Base-by-base conservation (phyloP, 257 asterid species). In the Dorcoceras hygrometricum region DNA sequence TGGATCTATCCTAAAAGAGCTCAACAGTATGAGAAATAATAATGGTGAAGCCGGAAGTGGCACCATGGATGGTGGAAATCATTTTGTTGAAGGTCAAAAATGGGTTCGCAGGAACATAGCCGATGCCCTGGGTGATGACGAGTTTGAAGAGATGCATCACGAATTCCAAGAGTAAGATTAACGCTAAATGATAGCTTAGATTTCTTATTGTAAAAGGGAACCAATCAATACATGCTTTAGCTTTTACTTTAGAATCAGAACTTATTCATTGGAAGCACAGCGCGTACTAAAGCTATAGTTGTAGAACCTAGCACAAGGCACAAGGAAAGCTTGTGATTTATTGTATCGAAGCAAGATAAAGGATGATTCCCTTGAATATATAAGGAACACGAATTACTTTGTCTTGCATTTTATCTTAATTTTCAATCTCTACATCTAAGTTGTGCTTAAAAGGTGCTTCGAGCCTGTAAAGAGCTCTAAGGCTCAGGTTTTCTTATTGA, bases 101-200 rank as follows among this genome's bases (percentile, higher is more conserved):
- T 83, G 91, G 88, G 79, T 67, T 29, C 86, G 78, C 67, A 83
- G 95, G 83, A 93, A 86, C 79, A 74, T 93, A 67, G 97, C 97
- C 18, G 99, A 93, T 80, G 97, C 99, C 57, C 86, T 93, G 28
- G 99, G 99, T 36, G 99, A 93, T 66, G 99, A 93, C 68, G 97
- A 86, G 81, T 73, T 83, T 74, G 83, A 20, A 25, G 61, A 60
- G 34, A 59, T 80, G 11, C 69, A 62, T 68, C 71, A 63, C 23
- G 81, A 76, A 24, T 68, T 48, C 70, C 75, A 75, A 73, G 77
- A 16, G 89, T 84, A 71, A 72, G 89, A 62, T 64, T 65, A 46
- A 55, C 43, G 63, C 66, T 58, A 62, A 60, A 24, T 34, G 55
- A 14, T 66, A 46, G 43, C 57, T 64, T 48, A 65, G 36, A 60